A percentile compares a stretch with the other conserved stretches of the same genome.
Evolutionary conservation across 352 stramenopile species (phyloP).

Genomic region (Globisporangium cystogenes): DNA sequence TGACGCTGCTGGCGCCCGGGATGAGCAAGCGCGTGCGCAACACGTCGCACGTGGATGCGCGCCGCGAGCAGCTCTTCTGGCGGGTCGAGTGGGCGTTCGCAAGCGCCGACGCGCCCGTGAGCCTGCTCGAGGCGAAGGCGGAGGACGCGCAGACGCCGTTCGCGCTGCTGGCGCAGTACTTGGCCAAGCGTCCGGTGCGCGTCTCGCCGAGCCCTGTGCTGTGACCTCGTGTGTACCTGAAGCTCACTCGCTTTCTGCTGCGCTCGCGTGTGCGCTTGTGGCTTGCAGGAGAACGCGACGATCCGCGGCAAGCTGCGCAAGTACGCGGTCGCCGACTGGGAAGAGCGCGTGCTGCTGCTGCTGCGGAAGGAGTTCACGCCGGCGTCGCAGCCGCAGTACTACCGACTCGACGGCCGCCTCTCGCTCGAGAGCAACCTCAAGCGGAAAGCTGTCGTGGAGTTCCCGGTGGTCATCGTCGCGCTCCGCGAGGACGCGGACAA

Average conservation of each 20-base stretch:
- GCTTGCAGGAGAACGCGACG: conserved; percentile 52
- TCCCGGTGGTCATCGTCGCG: conserved; percentile 63
- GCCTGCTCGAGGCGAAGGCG: conserved; percentile 41
- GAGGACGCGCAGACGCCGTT: conserved; percentile 51
- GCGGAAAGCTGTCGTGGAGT: conserved; percentile 76
- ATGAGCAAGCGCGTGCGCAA: conserved; percentile 80
- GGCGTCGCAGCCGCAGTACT: conserved; percentile 64
- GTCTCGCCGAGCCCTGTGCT: not conserved
- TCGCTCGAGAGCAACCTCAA: conserved; percentile 70
- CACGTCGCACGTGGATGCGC: conserved; percentile 70
- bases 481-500: conserved; percentile 32
- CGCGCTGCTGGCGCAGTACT: conserved; percentile 50
- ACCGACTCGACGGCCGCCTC: conserved; percentile 52
- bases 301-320: conserved; percentile 66
- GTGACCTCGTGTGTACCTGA: not conserved
- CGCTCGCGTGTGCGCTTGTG: not conserved
- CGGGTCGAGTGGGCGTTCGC: conserved; percentile 77
- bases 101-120: conserved; percentile 36
- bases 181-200: conserved; percentile 52
- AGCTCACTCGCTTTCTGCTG: not conserved
- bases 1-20: conserved; percentile 68
- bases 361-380: conserved; percentile 76
- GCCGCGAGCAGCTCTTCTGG: conserved; percentile 59
- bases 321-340: conserved; percentile 52
- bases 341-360: conserved; percentile 50